These are phyloP conservation scores for Claviceps sp. DNA, from an alignment of 2,329 filamentous ascomycete genomes.

Conservation along the genomic window DNA sequence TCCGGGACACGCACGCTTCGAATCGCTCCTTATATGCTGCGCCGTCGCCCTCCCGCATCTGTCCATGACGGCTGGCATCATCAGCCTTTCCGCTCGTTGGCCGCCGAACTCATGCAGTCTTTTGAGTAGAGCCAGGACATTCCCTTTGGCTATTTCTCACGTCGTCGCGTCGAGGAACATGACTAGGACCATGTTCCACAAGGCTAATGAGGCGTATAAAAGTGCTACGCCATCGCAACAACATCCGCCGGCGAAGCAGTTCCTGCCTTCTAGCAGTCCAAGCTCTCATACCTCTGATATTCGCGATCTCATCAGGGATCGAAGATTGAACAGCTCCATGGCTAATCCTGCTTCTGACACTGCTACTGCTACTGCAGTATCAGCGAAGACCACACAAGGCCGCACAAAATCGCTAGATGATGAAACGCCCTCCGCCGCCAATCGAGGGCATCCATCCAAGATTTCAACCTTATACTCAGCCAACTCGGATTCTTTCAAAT, in stretches of 20 bases:
- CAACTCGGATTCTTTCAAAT: slow-evolving; percentile 33
- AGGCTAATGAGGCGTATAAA: slow-evolving; percentile 6
- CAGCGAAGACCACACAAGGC: slow-evolving; percentile 23
- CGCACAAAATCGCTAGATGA: slow-evolving; percentile 15
- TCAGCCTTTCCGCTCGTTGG: slow-evolving; percentile 20
- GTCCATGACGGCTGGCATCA: slow-evolving; percentile 24
- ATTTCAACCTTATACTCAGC: slow-evolving; percentile 23
- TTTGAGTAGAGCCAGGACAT: slow-evolving; percentile 12
- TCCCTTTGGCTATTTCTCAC: slow-evolving; percentile 13
- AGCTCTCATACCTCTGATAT: slow-evolving; percentile 32
- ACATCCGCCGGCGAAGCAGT: slow-evolving; percentile 31
- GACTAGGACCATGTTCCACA: slow-evolving; percentile 7
- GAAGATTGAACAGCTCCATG: slow-evolving; percentile 21
- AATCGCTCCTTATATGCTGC: not conserved
- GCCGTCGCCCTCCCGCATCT: not conserved
- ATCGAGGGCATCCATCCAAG: slow-evolving; percentile 1
- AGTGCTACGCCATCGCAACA: slow-evolving; percentile 21
- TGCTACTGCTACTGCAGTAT: slow-evolving; percentile 16
- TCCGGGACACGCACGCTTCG: not conserved
- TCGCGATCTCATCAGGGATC: slow-evolving; percentile 35
- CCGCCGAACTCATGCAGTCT: slow-evolving; percentile 21
- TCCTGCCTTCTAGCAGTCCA: slow-evolving; percentile 45
- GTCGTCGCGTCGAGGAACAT: slow-evolving; percentile 2
- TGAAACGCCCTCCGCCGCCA: slow-evolving; percentile 13
- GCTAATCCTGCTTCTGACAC: slow-evolving; percentile 6